phyloP scores from a whole-genome alignment of 441 rosid genomes.

The Dalechampia spathulata region DNA sequence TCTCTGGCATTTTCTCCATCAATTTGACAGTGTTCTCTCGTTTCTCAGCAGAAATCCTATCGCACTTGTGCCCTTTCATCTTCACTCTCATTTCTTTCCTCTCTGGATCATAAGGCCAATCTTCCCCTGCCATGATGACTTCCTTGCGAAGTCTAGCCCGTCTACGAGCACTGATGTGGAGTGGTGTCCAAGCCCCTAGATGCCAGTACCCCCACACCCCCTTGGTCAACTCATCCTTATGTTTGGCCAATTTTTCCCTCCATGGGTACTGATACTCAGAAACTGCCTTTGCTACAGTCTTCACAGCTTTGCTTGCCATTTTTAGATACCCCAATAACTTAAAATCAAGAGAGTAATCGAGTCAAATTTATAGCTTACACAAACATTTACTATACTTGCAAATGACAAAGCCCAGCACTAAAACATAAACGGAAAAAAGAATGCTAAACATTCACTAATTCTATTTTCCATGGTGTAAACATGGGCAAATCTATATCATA shows the following conservation, averaged over 20 bases:
- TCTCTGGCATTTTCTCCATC: slow-evolving; percentile 78
- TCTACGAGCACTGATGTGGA: slow-evolving; percentile 71
- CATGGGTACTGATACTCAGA: slow-evolving; percentile 66
- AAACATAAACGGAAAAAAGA: too few relatives aligned
- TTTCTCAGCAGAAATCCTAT: slow-evolving; percentile 45
- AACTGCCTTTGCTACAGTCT: slow-evolving; percentile 44
- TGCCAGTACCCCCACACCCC: slow-evolving; percentile 94
- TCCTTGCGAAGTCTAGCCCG: slow-evolving; percentile 87
- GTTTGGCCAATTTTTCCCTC: slow-evolving; percentile 68
- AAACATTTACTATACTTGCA: too few relatives aligned
- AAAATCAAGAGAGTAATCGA: too few relatives aligned
- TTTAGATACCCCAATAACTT: too few relatives aligned
- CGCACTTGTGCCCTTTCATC: slow-evolving; percentile 84
- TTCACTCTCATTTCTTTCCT: slow-evolving; percentile 70
- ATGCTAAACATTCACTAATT: too few relatives aligned
- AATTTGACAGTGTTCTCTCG: slow-evolving; percentile 47
- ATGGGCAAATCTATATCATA: too few relatives aligned
- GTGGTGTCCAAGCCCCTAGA: slow-evolving; percentile 82
- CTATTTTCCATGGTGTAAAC: too few relatives aligned
- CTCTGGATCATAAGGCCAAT: slow-evolving; percentile 87
- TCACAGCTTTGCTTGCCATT: slow-evolving; percentile 77
- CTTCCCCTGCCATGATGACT: slow-evolving; percentile 65
- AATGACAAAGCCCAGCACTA: too few relatives aligned
- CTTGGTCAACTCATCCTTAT: slow-evolving; percentile 61
- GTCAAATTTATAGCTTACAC: too few relatives aligned